phyloP scores from a whole-genome alignment of 441 rosid genomes.

The Arabidopsis hybrid region DNA sequence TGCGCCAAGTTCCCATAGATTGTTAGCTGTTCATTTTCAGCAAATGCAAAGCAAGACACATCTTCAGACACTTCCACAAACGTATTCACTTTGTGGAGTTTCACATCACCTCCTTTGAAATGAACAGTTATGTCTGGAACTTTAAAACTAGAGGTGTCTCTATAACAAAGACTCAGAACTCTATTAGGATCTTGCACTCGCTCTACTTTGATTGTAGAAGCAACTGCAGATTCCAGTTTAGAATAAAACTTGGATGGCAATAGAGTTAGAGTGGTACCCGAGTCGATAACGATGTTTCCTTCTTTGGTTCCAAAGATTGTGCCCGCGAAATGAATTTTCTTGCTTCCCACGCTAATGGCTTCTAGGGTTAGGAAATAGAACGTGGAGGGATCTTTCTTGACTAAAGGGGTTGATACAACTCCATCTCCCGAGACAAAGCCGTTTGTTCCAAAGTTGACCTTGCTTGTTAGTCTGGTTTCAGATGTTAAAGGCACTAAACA shows the following conservation, averaged over 20 bases:
- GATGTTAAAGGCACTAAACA: slow-evolving; percentile 50
- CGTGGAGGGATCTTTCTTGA: not conserved
- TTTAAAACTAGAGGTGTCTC: not conserved
- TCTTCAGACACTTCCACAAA: slow-evolving; percentile 36
- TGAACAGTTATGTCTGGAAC: slow-evolving; percentile 47
- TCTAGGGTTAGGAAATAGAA: slow-evolving; percentile 49
- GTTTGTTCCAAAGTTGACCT: slow-evolving; percentile 47
- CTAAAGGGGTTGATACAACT: slow-evolving; percentile 53
- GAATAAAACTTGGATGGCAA: slow-evolving; percentile 37
- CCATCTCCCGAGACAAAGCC: slow-evolving; percentile 31
- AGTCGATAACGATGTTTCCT: slow-evolving; percentile 58
- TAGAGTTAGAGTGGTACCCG: slow-evolving; percentile 51
- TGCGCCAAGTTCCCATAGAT: slow-evolving; percentile 32
- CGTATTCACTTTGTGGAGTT: slow-evolving; percentile 33
- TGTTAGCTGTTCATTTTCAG: not conserved
- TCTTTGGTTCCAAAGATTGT: not conserved
- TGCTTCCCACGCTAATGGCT: slow-evolving; percentile 47
- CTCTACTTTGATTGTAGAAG: slow-evolving; percentile 14
- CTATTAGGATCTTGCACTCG: slow-evolving; percentile 1
- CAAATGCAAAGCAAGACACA: slow-evolving; percentile 37
- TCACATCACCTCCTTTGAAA: slow-evolving; percentile 52
- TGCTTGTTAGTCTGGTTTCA: slow-evolving; percentile 23
- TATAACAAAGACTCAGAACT: slow-evolving; percentile 46
- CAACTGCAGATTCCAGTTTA: slow-evolving; percentile 39
- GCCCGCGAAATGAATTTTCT: slow-evolving; percentile 10